A percentile compares a stretch with the other conserved stretches of the same genome.
These are phyloP conservation scores for Zizania latifolia DNA, from an alignment of 176 grass and related monocot species.

Conservation along the genomic window DNA sequence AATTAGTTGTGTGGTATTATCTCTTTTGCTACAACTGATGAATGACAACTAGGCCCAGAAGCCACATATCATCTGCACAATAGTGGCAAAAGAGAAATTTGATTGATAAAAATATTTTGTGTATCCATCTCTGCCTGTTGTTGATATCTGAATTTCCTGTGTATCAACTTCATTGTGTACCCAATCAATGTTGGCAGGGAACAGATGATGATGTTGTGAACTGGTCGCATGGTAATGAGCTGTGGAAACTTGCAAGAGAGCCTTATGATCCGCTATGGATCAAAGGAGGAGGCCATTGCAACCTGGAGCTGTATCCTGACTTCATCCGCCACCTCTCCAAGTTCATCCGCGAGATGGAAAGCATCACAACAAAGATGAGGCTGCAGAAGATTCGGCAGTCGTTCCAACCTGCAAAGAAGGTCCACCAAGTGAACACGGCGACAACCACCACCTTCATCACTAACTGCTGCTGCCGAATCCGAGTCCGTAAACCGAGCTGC, in stretches of 20 bases:
- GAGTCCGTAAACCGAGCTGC: conserved; percentile 63
- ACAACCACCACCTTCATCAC: conserved; percentile 73
- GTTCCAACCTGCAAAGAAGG: conserved; percentile 34
- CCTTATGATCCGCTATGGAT: conserved; percentile 96
- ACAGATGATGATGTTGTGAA: conserved; percentile 95
- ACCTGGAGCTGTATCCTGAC: conserved; percentile 92
- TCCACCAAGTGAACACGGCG: conserved; percentile 12
- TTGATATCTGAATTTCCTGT: background rate
- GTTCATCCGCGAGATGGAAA: conserved; percentile 87
- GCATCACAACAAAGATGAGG: conserved; percentile 52
- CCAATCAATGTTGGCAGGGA: conserved; percentile 43
- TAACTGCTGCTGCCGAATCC: conserved; percentile 79
- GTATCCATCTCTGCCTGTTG: background rate
- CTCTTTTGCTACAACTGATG: too few relatives aligned
- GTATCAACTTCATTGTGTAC: background rate
- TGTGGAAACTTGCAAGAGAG: conserved; percentile 87
- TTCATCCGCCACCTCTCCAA: conserved; percentile 84
- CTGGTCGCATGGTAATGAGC: conserved; percentile 81
- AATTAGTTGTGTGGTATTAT: too few relatives aligned
- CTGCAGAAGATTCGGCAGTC: conserved; percentile 83
- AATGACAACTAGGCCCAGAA: too few relatives aligned
- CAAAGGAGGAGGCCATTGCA: conserved; percentile 96
- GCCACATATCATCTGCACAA: too few relatives aligned
- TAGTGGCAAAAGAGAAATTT: too few relatives aligned
- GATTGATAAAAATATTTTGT: too few relatives aligned